Conservation (phyloP, 257 asterid species). For the Dorcoceras hygrometricum region DNA sequence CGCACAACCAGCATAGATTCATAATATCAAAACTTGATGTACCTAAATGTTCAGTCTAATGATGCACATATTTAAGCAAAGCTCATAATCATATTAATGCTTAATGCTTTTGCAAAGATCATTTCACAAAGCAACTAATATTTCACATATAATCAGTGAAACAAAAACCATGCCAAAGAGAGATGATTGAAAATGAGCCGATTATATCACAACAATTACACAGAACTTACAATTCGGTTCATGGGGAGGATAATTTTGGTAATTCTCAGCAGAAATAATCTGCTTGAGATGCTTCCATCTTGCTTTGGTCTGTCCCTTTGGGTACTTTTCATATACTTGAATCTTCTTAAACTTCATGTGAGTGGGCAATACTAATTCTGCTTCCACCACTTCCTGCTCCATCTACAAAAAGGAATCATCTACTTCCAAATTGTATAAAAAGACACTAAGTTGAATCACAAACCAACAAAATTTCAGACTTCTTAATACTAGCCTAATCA, state of each 20-base stretch:
- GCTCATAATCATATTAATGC: constrained; percentile 1
- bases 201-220: neutral
- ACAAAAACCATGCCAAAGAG: neutral
- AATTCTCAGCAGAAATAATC: constrained; percentile 81
- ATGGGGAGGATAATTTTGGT: constrained; percentile 60
- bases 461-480: neutral
- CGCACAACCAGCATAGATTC: neutral
- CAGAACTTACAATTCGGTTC: constrained; percentile 69
- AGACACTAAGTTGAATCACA: neutral
- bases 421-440: neutral
- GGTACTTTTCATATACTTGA: constrained; percentile 88
- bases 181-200: neutral
- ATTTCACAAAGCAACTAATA: neutral
- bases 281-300: constrained; percentile 98
- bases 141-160: neutral
- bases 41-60: neutral
- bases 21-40: too few species aligned
- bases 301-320: constrained; percentile 83
- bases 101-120: neutral
- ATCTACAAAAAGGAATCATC: constrained; percentile 25
- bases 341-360: constrained; percentile 78
- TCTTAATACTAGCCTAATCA: neutral
- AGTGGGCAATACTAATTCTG: constrained; percentile 73
- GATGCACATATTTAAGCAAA: neutral
- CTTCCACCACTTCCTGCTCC: constrained; percentile 87